phyloP scores from a whole-genome alignment of 371 early-diverging fungal species.

The Zychaea mexicana region DNA sequence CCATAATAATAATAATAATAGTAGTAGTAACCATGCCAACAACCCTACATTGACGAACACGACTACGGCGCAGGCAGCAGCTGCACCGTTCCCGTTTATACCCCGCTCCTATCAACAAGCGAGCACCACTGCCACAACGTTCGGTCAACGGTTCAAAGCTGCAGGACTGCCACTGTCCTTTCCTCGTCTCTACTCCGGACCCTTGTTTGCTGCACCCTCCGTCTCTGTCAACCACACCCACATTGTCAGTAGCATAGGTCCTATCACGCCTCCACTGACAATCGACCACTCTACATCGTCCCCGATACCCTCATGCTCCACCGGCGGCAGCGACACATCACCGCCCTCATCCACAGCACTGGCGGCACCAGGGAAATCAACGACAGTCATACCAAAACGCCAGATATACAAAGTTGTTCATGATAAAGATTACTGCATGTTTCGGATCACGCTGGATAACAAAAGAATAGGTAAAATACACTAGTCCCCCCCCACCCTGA shows the following conservation, averaged over 20 bases:
- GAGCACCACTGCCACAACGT: background rate
- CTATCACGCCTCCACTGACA: constrained; percentile 15
- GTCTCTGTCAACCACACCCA: constrained; percentile 9
- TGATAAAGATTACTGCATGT: constrained; percentile 18
- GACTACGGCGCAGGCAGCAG: background rate
- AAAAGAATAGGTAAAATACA: constrained; percentile 23
- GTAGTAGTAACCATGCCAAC: background rate
- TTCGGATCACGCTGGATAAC: constrained; percentile 19
- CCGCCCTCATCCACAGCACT: background rate
- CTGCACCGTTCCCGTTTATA: constrained; percentile 4
- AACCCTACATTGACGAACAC: background rate
- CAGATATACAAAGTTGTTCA: constrained; percentile 13
- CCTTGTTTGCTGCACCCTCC: constrained; percentile 13
- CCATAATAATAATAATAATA: background rate
- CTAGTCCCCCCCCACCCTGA: too few relatives aligned
- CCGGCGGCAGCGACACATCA: background rate
- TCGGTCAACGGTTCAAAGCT: constrained; percentile 8
- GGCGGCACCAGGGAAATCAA: background rate
- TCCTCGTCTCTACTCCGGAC: constrained; percentile 13
- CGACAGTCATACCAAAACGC: background rate
- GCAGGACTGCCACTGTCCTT: constrained; percentile 3
- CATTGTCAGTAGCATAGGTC: constrained; percentile 12
- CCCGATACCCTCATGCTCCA: background rate
- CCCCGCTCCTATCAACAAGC: constrained; percentile 1
- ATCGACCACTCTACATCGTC: constrained; percentile 2